These are phyloP conservation scores for Saccharomycopsis oosterbeekiorum DNA, from an alignment of 805 yeast species.

Conservation along the genomic window DNA sequence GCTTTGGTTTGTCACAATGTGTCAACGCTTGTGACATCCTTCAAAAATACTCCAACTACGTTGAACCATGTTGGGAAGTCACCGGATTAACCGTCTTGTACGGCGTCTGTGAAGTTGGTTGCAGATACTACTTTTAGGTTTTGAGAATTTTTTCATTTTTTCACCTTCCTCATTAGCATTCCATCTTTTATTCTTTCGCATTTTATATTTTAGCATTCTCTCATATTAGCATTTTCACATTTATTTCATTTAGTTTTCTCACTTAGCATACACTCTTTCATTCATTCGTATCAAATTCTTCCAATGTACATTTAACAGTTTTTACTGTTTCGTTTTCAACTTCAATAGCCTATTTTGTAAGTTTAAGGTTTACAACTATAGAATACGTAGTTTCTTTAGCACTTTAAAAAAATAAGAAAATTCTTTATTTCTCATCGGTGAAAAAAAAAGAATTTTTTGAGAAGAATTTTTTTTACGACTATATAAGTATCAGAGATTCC, in stretches of 20 bases:
- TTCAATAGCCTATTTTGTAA: not conserved
- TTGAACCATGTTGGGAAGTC: slow-evolving; percentile 17
- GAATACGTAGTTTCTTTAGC: not conserved
- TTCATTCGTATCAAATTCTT: not conserved
- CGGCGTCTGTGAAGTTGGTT: slow-evolving; percentile 18
- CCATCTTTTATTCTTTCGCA: not conserved
- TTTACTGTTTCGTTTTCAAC: not conserved
- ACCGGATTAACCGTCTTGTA: slow-evolving; percentile 18
- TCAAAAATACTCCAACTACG: slow-evolving; percentile 9
- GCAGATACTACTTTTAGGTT: slow-evolving; percentile 11
- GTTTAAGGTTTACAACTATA: too few species aligned
- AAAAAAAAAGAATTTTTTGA: not conserved
- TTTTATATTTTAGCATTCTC: not conserved
- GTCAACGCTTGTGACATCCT: slow-evolving; percentile 13
- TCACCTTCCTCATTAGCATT: not conserved
- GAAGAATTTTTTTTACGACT: not conserved
- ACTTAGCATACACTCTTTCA: not conserved
- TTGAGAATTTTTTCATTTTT: not conserved
- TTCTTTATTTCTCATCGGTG: not conserved
- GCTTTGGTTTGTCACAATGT: slow-evolving; percentile 11
- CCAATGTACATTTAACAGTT: not conserved
- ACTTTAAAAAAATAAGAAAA: not conserved
- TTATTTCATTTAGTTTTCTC: not conserved
- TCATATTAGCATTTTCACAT: not conserved
- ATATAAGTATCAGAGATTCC: not conserved